Evolutionary conservation across 2,329 filamentous ascomycete genomes (phyloP), one percentile per base, ranked within the genome.

Genomic region (Aspergillus fijiensis): DNA sequence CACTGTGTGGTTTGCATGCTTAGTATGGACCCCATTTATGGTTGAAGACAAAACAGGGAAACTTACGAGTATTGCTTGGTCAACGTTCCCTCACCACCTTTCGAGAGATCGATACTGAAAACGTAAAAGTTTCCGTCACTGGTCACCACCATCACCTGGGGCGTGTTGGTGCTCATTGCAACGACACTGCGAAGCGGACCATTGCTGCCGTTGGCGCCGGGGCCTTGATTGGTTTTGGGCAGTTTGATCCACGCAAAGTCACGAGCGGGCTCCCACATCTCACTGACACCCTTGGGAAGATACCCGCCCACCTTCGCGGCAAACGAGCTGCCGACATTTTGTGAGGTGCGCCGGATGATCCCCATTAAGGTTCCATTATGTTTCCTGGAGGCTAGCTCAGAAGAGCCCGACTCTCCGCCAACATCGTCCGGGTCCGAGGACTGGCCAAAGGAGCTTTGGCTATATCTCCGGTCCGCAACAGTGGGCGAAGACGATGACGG

Each of bases 241-340:
- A 99, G 86, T 74, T 95, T 96, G 71, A 98, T 93, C 83, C 91
- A 98, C 1, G 95, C 95, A 78, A 99, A 99, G 76, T 99, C 95
- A 57, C 95, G 86, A 61, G 89, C 82, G 0, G 95, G 95, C 70
- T 99, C 95, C 93, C 93, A 98, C 84, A 98, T 97, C 77, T 98
- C 94, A 1, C 94, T 94, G 4, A 99, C 92, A 1, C 93, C 94
- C 70, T 90, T 90, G 0, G 95, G 95, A 2, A 99, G 81, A 73
- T 99, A 99, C 0, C 91, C 92, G 4, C 93, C 93, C 33, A 97
- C 89, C 7, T 92, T 92, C 5, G 91, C 91, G 19, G 91, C 94
- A 60, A 99, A 89, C 25, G 89, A 90, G 63, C 90, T 92, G 45
- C 92, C 90, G 75, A 98, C 94, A 59, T 94, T 91, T 73, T 98